A percentile compares a stretch with the other conserved stretches of the same genome.
phyloP scores from a whole-genome alignment of 2,329 filamentous ascomycete genomes.

The Chaetomiaceae sp. region DNA sequence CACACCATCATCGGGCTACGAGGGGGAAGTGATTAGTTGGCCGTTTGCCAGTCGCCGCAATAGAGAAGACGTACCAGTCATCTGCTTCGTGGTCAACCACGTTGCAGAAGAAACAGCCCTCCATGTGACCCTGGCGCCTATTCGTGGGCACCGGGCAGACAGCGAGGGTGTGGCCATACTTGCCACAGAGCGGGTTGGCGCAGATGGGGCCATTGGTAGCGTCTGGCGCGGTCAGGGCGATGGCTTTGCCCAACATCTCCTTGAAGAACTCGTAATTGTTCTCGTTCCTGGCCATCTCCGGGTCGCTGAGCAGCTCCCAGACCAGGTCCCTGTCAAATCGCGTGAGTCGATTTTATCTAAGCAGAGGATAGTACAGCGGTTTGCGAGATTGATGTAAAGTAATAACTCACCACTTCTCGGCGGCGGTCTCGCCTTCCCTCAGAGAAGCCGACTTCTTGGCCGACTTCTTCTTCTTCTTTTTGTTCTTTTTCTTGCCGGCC shows the following conservation, averaged over 20 bases:
- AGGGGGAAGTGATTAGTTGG: not conserved
- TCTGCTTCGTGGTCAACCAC: conserved; percentile 11
- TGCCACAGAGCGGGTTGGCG: conserved; percentile 6
- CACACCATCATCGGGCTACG: conserved; percentile 13
- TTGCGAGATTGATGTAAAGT: not conserved
- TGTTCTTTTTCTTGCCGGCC: too few species aligned
- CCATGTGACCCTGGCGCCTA: not conserved
- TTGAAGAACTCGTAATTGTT: not conserved
- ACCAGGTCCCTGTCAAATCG: not conserved
- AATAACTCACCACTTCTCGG: not conserved
- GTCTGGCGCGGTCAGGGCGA: not conserved
- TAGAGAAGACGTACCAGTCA: conserved; percentile 5
- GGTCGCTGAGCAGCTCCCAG: not conserved
- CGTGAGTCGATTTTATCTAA: not conserved
- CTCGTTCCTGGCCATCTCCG: not conserved
- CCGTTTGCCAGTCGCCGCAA: not conserved
- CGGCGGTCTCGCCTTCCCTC: not conserved
- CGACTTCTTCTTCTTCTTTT: conserved; percentile 2
- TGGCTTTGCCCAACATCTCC: not conserved
- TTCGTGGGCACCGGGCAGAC: conserved; percentile 9
- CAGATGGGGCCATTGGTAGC: not conserved
- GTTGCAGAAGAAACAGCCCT: conserved; percentile 18
- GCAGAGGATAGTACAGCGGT: not conserved
- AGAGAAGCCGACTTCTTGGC: not conserved
- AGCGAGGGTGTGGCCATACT: conserved; percentile 9